Base-by-base conservation (phyloP, 2,329 filamentous ascomycete species). In the Alternaria gansuensis region DNA sequence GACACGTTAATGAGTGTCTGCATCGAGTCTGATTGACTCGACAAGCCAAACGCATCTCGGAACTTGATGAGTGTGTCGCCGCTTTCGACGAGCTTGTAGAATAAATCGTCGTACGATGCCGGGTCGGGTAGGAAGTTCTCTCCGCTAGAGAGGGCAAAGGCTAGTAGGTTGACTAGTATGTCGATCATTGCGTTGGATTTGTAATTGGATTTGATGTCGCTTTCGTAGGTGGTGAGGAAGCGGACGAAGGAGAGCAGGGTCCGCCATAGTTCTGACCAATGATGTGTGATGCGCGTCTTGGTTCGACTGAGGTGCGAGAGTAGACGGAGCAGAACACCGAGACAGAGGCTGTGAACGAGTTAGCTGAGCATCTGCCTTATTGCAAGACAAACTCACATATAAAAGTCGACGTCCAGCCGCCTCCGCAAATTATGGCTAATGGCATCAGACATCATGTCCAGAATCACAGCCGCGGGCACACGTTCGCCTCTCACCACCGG, bases 41-140 rank as follows among this genome's bases (percentile, higher is more conserved):
- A 73, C 23, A 84, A 72, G 4, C 81, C 79, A 76, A 95, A 98
- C 9, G 86, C 89, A 62, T 93, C 87, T 39, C 92, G 87, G 79
- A 98, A 97, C 72, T 91, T 92, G 31, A 84, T 81, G 23, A 98
- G 84, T 11, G 92, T 85, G 48, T 96, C 92, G 10, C 93, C 92
- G 2, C 90, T 91, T 78, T 99, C 95, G 26, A 98, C 93, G 2
- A 98, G 86, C 79, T 99, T 99, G 85, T 99, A 99, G 80, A 99
- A 98, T 0, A 99, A 83, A 72, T 99, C 95, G 70, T 99, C 95
- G 77, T 98, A 98, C 2, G 92, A 89, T 17, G 90, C 86, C 0
- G 93, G 89, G 29, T 91, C 91, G 0, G 94, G 95, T 7, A 99
- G 84, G 78, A 99, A 98, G 2, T 90, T 88, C 75, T 98, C 95